Evolutionary conservation across 176 grass and related monocot species (phyloP).

Genomic region (Melocanna baccifera): DNA sequence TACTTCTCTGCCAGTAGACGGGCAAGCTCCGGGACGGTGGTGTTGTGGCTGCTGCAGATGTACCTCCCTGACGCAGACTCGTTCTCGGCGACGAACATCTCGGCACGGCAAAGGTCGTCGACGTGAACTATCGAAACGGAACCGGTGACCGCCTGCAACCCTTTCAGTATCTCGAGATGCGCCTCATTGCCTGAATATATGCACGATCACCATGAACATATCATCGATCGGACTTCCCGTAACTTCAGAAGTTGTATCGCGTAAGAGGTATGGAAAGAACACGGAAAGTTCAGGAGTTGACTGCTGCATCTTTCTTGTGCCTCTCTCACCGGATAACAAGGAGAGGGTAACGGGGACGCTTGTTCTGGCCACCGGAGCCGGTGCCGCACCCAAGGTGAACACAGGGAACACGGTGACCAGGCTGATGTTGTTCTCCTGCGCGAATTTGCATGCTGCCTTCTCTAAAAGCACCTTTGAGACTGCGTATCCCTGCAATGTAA

Average conservation of each 20-base stretch:
- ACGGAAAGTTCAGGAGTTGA: background rate
- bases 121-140: constrained; percentile 24
- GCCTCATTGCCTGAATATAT: background rate
- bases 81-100: constrained; percentile 33
- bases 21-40: background rate
- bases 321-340: constrained; percentile 22
- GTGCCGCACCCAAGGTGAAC: constrained; percentile 28
- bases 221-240: background rate
- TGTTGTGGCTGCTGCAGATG: constrained; percentile 26
- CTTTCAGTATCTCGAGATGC: background rate
- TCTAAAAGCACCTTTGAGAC: constrained; percentile 39
- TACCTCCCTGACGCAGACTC: constrained; percentile 19
- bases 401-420: constrained; percentile 35
- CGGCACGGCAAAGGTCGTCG: constrained; percentile 32
- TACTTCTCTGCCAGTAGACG: constrained; percentile 7
- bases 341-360: constrained; percentile 28
- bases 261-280: background rate
- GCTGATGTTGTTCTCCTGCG: constrained; percentile 24
- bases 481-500: constrained; percentile 16
- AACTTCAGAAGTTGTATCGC: background rate
- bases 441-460: constrained; percentile 26
- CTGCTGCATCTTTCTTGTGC: background rate
- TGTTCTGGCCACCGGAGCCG: background rate
- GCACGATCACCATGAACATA: background rate
- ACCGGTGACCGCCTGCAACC: background rate